Base-by-base conservation (phyloP, 441 rosid species). In the Gossypium trilobum region DNA sequence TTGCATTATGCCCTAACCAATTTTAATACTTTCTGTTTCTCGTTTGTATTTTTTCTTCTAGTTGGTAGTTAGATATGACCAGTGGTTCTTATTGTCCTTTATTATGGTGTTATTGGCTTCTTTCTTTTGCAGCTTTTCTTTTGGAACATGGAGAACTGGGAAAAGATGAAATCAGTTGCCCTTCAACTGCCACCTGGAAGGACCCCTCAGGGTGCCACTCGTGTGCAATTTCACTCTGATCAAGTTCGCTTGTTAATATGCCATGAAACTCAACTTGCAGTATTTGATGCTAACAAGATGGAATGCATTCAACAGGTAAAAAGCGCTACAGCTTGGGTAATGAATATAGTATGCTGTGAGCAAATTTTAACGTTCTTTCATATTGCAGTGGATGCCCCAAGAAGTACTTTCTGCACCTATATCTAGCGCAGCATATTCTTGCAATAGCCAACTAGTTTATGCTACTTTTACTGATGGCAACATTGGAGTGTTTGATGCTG, bases 361-460 rank as follows among this genome's bases (percentile, higher is more conserved):
- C 46, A 63, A 74, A 70, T 25, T 23, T 70, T 78, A 70, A 64
- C 36, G 1, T 62, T 52, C 54, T 17, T 69, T 62, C 66, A 46
- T 25, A n/a, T 64, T 69, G 39, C 87, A 89, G 93, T 87, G 93
- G 93, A 76, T 85, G 71, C 91, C 93, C 39, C 89, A 86, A 78
- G 91, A 89, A 20, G 74, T 75, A 19, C 85, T 89, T 14, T 80
- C 88, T 48, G 77, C 84, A 1, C 73, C 91, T 42, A 84, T 89
- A 77, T 79, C 89, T 52, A 82, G 84, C 25, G 93, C 91, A 44
- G 75, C 84, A 31, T 89, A 83, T 81, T 89, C 88, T 61, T 89
- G 89, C 86, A 82, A 87, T 82, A 83, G 93, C 78, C 87, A 78
- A 70, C 75, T 87, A 46, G 84, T 89, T 55, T 89, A 85, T 68